These are phyloP conservation scores for Dioscorea cayenensis DNA, from an alignment of 116 monocot genomes.

Conservation along the genomic window DNA sequence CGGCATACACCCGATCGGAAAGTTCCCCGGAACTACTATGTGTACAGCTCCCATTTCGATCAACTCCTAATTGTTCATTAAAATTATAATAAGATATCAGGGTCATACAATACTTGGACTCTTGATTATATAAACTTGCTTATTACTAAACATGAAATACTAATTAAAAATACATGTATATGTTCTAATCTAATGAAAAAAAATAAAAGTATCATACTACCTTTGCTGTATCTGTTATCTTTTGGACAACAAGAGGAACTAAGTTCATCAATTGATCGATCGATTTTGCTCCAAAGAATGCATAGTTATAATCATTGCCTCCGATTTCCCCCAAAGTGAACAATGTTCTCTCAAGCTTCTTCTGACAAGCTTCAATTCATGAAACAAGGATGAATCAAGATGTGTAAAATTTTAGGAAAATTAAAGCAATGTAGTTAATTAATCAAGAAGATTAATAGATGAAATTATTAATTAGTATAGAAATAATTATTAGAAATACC, in stretches of 20 bases:
- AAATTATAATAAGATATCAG: too few species aligned
- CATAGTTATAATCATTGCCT: slow-evolving; percentile 50
- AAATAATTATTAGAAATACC: slow-evolving; percentile 2
- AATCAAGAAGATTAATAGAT: neutral
- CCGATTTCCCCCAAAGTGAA: slow-evolving; percentile 64
- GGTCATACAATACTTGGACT: too few species aligned
- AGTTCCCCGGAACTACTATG: slow-evolving; percentile 30
- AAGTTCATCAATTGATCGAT: slow-evolving; percentile 11
- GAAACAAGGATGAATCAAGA: too few species aligned
- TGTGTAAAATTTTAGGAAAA: too few species aligned
- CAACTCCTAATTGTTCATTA: slow-evolving; percentile 5
- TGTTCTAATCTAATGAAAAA: too few species aligned
- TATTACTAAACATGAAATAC: too few species aligned
- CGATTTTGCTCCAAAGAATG: slow-evolving; percentile 12
- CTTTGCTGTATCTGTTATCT: slow-evolving; percentile 21
- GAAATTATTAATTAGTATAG: neutral
- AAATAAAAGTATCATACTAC: neutral
- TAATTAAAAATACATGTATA: too few species aligned
- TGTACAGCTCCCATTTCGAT: slow-evolving; percentile 18
- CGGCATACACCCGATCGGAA: slow-evolving; percentile 35
- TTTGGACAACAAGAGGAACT: slow-evolving; percentile 26
- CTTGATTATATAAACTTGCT: too few species aligned
- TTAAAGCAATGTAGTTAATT: neutral
- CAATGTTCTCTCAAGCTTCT: slow-evolving; percentile 17
- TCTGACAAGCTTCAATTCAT: neutral